These are phyloP conservation scores for Peniophora sp. DNA, from an alignment of 1,284 basidiomycete genomes.

Conservation along the genomic window DNA sequence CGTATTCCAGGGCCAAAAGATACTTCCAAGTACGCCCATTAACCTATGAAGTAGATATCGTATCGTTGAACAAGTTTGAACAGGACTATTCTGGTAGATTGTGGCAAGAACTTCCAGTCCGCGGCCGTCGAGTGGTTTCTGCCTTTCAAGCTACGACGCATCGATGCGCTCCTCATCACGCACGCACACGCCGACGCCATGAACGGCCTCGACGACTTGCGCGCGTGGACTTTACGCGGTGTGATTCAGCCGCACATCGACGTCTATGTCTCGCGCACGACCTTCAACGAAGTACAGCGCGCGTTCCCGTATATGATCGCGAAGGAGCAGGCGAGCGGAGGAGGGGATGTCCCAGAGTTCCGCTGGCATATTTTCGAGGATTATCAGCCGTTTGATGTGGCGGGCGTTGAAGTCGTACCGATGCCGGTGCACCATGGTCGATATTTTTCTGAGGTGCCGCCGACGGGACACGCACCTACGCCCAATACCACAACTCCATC, in stretches of 20 bases:
- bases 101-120: conserved; percentile 73
- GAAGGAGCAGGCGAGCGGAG: conserved; percentile 69
- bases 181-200: conserved; percentile 79
- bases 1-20: conserved; percentile 45
- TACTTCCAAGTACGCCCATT: conserved; percentile 38
- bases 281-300: conserved; percentile 55
- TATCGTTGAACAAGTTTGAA: neutral
- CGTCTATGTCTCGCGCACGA: conserved; percentile 60
- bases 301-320: conserved; percentile 74
- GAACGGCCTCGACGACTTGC: conserved; percentile 76
- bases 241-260: conserved; percentile 69
- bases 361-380: conserved; percentile 74
- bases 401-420: conserved; percentile 57
- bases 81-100: conserved; percentile 73
- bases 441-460: conserved; percentile 35
- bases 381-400: conserved; percentile 47
- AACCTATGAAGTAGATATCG: neutral
- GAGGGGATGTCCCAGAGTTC: conserved; percentile 74
- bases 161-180: conserved; percentile 74
- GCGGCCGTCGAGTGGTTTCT: conserved; percentile 78
- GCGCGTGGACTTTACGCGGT: conserved; percentile 67
- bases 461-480: conserved; percentile 30
- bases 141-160: conserved; percentile 60
- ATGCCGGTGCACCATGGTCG: conserved; percentile 66
- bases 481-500: conserved; percentile 29